Base-by-base conservation (phyloP, 345 rosid species). In the Laguncularia racemosa region DNA sequence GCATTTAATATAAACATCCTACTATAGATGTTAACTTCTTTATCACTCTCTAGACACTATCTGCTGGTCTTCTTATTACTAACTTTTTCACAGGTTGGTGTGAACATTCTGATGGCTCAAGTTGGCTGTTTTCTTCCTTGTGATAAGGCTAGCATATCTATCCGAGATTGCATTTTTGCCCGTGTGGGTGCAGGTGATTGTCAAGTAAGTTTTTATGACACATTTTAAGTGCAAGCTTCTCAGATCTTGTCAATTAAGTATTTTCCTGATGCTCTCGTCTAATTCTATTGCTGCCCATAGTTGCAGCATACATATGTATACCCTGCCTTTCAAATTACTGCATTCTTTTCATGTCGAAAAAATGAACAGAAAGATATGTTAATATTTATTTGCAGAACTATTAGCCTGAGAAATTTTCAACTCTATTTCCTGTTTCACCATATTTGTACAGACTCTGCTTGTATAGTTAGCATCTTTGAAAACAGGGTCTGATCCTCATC, bases 141-240 rank as follows among this genome's bases (percentile, higher is more conserved):
- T 59, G 90, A 82, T 51, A 89, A 81, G 74, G 99, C 97, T 68
- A 81, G 72, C 60, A 80, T 93, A 67, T 85, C 99, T 58, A 71
- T 89, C 53, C 87, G 99, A 55, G 99, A 93, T 72, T 87, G 99
- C 75, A 89, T 93, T 71, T 89, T 93, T 59, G 95, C 99, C 28
- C 97, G 96, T 61, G 96, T 93, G 64, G 99, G 99, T 61, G 99
- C 99, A 52, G 96, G 97, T 52, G 99, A 89, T 63, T 89, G 99
- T 78, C 99, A 93, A 76, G 99, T 93, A 73, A 82, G 96, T 84
- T 62, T 15, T 61, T 38, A 59, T 48, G 50, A 20, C 54, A 51
- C 26, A 19, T 28, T 51, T n/a, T 20, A 51, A 6, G n/a, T 4
- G 20, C 14, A 51, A 10, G 13, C 14, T 19, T 51, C 16, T 51